phyloP scores from a whole-genome alignment of 176 grass and related monocot species.

The Rhynchospora pubera region DNA sequence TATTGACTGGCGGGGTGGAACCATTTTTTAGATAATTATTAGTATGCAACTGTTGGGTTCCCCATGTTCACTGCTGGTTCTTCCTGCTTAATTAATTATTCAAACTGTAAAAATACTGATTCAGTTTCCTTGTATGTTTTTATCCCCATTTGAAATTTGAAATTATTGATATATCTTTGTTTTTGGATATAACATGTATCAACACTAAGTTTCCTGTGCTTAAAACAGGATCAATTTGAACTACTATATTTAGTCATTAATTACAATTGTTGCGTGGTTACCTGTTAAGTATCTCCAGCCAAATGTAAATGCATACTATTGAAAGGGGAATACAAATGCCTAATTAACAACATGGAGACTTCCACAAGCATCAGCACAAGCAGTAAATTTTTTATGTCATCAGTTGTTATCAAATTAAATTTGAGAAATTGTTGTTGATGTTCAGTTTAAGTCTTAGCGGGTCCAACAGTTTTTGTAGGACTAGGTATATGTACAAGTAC shows the following conservation, averaged over 20 bases:
- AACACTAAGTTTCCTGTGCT: background rate
- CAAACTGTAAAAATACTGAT: background rate
- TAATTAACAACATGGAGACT: too few relatives aligned
- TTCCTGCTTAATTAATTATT: background rate
- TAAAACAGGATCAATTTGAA: background rate
- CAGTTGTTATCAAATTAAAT: too few relatives aligned
- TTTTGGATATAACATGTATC: background rate
- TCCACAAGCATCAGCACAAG: too few relatives aligned
- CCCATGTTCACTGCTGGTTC: background rate
- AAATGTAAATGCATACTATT: background rate
- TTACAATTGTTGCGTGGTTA: background rate
- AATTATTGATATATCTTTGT: background rate
- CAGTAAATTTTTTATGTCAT: too few relatives aligned
- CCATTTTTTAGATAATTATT: constrained; percentile 3
- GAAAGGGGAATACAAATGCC: background rate
- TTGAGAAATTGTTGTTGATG: too few relatives aligned
- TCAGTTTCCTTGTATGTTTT: background rate
- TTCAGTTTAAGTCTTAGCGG: too few relatives aligned
- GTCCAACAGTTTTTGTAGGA: too few relatives aligned
- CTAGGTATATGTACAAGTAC: too few relatives aligned
- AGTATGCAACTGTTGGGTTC: background rate
- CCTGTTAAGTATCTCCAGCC: background rate
- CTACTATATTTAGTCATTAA: background rate
- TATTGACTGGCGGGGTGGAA: background rate
- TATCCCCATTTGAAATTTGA: background rate